A percentile compares a stretch with the other conserved stretches of the same genome.
Conservation (phyloP, 192 early-diverging fungal genomes). For the Chytriomyces hyalinus region DNA sequence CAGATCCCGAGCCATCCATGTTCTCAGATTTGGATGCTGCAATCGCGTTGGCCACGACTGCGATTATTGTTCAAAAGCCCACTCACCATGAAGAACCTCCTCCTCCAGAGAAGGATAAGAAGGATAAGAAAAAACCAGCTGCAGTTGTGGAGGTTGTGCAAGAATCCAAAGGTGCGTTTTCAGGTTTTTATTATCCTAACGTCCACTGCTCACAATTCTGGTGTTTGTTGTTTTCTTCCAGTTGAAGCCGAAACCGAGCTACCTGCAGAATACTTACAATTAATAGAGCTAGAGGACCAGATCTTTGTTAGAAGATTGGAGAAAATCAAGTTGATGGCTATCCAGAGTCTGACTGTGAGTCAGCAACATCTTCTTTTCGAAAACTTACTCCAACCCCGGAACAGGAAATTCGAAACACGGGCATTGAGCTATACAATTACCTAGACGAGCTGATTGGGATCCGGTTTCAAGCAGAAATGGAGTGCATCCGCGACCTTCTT, state of each 20-base stretch:
- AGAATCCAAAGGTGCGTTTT: conserved; percentile 44
- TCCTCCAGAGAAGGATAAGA: conserved; percentile 51
- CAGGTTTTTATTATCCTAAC: conserved; percentile 19
- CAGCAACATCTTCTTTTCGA: not conserved
- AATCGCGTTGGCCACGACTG: conserved; percentile 39
- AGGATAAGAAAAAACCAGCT: conserved; percentile 50
- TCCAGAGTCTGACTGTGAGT: conserved; percentile 6
- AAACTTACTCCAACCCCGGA: not conserved
- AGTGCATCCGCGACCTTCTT: conserved; percentile 59
- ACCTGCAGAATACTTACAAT: conserved; percentile 48
- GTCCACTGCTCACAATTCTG: not conserved
- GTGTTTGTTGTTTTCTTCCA: not conserved
- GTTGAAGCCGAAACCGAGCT: conserved; percentile 57
- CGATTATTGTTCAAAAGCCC: conserved; percentile 30
- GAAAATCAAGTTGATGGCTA: conserved; percentile 40
- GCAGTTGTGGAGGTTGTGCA: conserved; percentile 33
- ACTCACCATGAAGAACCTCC: conserved; percentile 41
- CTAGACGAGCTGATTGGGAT: conserved; percentile 63
- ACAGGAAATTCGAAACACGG: conserved; percentile 58
- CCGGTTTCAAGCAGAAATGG: conserved; percentile 62
- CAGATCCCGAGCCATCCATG: conserved; percentile 39
- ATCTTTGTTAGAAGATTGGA: conserved; percentile 54
- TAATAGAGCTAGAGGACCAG: conserved; percentile 56
- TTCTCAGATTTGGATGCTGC: conserved; percentile 53
- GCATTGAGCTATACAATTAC: conserved; percentile 56